A percentile compares a stretch with the other conserved stretches of the same genome.
Evolutionary conservation across 1,139 yeast genomes (phyloP).

Genomic region (Citeromyces siamensis): DNA sequence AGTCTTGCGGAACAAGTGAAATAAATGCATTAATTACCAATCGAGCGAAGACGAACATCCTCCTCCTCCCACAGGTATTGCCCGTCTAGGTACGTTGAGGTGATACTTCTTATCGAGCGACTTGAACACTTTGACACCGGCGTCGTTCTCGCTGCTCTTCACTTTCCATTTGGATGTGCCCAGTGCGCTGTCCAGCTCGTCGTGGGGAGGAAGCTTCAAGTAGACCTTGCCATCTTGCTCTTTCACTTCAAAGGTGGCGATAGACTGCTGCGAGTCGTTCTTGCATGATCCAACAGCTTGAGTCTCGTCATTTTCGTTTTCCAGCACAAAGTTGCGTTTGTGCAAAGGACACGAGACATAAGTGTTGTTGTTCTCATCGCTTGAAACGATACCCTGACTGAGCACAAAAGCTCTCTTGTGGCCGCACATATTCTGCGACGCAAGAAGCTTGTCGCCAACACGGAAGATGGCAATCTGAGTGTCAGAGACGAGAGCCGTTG

Average conservation of each 20-base stretch:
- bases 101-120: slow-evolving; percentile 10
- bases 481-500: slow-evolving; percentile 19
- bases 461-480: slow-evolving; percentile 22
- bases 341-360: slow-evolving; percentile 23
- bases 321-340: slow-evolving; percentile 19
- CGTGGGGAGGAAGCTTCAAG: slow-evolving; percentile 17
- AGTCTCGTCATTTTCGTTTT: slow-evolving; percentile 8
- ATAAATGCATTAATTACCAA: too few relatives aligned
- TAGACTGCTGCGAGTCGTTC: slow-evolving; percentile 17
- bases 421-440: slow-evolving; percentile 24
- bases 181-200: slow-evolving; percentile 19
- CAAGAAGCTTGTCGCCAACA: slow-evolving; percentile 16
- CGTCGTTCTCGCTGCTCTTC: slow-evolving; percentile 12
- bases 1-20: too few relatives aligned
- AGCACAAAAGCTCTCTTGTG: slow-evolving; percentile 20
- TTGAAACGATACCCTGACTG: slow-evolving; percentile 19
- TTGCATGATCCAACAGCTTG: slow-evolving; percentile 17
- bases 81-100: slow-evolving; percentile 12
- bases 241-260: slow-evolving; percentile 20
- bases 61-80: slow-evolving; percentile 7
- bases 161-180: slow-evolving; percentile 21
- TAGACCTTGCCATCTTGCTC: slow-evolving; percentile 17
- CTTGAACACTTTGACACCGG: slow-evolving; percentile 7
- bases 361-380: slow-evolving; percentile 17
- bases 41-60: slow-evolving; percentile 10